Evolutionary conservation across 2,329 filamentous ascomycete species (phyloP).

Genomic region (Colletotrichum gloeosporioides): DNA sequence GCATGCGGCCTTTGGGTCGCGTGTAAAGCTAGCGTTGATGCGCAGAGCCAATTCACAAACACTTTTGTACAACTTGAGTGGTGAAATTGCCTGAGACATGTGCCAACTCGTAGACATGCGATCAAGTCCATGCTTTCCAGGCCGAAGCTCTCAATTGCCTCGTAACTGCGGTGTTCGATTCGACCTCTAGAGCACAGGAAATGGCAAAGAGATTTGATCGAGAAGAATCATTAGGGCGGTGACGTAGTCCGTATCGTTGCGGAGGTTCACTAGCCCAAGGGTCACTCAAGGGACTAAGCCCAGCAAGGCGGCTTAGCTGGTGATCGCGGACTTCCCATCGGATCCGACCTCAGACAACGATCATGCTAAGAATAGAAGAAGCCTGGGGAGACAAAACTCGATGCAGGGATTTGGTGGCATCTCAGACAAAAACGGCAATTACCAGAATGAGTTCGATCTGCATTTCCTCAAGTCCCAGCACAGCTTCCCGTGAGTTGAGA

Average conservation of each 20-base stretch:
- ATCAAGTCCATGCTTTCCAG: background rate
- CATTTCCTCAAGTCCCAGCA: background rate
- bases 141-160: rapidly evolving
- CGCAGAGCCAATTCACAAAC: background rate
- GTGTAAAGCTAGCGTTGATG: rapidly evolving
- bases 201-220: background rate
- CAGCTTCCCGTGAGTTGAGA: background rate
- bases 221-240: conserved; percentile 30
- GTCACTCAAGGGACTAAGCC: conserved; percentile 52
- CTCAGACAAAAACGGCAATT: background rate
- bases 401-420: background rate
- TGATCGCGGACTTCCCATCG: background rate
- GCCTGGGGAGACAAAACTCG: background rate
- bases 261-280: conserved; percentile 57
- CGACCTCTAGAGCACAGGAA: background rate
- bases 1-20: background rate
- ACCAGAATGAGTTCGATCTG: background rate
- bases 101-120: background rate
- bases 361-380: background rate
- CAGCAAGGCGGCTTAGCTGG: background rate
- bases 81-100: background rate
- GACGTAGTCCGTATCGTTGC: conserved; percentile 60
- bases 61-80: background rate
- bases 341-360: background rate
- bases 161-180: background rate